Evolutionary conservation across 208 protist species (phyloP).

Genomic region (Spongospora subterranea): DNA sequence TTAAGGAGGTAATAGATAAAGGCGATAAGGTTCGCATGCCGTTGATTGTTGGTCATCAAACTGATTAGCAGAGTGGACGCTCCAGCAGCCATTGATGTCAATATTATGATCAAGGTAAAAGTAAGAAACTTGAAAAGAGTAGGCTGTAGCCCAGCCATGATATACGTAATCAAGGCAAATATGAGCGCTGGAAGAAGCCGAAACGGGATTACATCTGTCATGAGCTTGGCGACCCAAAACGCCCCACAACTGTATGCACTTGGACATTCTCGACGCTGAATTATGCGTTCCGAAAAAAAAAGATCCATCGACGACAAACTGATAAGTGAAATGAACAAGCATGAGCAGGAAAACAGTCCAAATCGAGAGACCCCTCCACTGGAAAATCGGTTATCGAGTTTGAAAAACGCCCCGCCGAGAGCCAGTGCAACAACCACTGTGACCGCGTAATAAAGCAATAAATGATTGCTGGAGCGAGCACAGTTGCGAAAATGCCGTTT

Average conservation of each 20-base stretch:
- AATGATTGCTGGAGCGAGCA: not conserved
- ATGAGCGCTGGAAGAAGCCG: not conserved
- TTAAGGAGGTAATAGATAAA: constrained; percentile 8
- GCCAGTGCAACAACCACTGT: not conserved
- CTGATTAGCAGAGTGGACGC: not conserved
- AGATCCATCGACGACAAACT: not conserved
- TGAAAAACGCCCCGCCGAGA: not conserved
- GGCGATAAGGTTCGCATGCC: not conserved
- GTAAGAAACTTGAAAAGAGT: not conserved
- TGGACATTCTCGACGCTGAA: not conserved
- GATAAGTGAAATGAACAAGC: constrained; percentile 10
- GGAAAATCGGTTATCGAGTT: not conserved
- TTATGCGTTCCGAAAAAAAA: not conserved
- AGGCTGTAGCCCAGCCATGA: constrained; percentile 16
- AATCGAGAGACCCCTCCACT: not conserved
- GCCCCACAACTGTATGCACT: not conserved
- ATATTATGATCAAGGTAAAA: not conserved
- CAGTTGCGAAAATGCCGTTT: not conserved
- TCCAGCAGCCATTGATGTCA: not conserved
- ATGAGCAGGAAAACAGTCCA: not conserved
- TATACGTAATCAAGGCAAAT: not conserved
- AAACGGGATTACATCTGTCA: constrained; percentile 11
- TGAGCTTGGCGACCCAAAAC: not conserved
- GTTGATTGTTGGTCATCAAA: not conserved
- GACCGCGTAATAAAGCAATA: constrained; percentile 15